phyloP scores from a whole-genome alignment of 306 rosid species.

The Cicer arietinum region DNA sequence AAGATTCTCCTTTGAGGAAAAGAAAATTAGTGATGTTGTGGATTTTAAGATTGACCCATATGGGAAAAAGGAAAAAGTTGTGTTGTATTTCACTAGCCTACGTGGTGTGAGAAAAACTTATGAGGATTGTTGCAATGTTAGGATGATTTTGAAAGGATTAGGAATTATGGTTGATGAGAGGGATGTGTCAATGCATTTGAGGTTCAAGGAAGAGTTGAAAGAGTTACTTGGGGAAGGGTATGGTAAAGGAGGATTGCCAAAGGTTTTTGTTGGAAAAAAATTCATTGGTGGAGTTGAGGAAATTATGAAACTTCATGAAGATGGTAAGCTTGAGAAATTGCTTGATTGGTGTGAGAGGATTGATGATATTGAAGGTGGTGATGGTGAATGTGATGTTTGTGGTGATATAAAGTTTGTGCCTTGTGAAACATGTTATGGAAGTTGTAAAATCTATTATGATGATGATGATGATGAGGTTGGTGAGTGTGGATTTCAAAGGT shows the following conservation, averaged over 20 bases:
- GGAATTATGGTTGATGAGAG: conserved; percentile 77
- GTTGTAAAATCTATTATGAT: conserved; percentile 88
- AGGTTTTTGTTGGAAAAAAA: conserved; percentile 69
- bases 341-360: conserved; percentile 62
- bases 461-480: conserved; percentile 49
- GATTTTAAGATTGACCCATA: conserved; percentile 38
- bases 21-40: conserved; percentile 22
- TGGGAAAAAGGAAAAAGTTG: conserved; percentile 57
- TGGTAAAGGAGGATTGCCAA: conserved; percentile 68
- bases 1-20: conserved; percentile 38
- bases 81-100: conserved; percentile 80
- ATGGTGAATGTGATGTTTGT: conserved; percentile 70
- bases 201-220: conserved; percentile 82
- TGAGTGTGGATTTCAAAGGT: conserved; percentile 75
- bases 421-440: conserved; percentile 88
- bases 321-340: conserved; percentile 79
- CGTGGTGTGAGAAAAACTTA: conserved; percentile 86
- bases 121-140: conserved; percentile 86
- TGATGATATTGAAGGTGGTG: conserved; percentile 37
- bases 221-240: conserved; percentile 57
- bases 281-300: conserved; percentile 87
- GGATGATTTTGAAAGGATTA: conserved; percentile 65
- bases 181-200: conserved; percentile 92
- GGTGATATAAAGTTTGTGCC: conserved; percentile 93
- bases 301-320: conserved; percentile 72